Conservation (phyloP, 2,329 filamentous ascomycete genomes). For the Xenosphaeropsis pyriputrescens region DNA sequence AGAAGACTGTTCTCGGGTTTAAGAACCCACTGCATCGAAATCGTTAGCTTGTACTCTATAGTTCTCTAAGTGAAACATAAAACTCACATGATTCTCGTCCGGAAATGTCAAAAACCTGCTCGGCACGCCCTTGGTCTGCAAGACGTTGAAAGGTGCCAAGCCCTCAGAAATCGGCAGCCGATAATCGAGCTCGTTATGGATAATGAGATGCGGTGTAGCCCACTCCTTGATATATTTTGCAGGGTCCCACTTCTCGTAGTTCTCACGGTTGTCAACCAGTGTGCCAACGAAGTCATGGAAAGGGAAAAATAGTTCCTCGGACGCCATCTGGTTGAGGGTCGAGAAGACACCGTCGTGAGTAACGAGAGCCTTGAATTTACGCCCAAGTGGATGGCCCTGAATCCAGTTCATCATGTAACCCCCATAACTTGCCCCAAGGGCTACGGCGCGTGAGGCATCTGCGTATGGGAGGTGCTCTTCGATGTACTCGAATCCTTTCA, state of each 20-base stretch:
- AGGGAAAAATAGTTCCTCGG: constrained; percentile 58
- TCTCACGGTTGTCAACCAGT: constrained; percentile 37
- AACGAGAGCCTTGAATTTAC: constrained; percentile 76
- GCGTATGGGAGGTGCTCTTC: constrained; percentile 49
- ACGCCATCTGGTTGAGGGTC: constrained; percentile 47
- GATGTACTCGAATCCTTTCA: constrained; percentile 63
- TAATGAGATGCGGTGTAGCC: constrained; percentile 71
- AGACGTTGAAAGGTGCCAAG: constrained; percentile 45
- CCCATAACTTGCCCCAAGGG: constrained; percentile 60
- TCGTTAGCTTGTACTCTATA: constrained; percentile 2
- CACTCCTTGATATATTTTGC: constrained; percentile 32
- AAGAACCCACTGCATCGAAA: constrained; percentile 52
- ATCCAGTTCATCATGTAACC: constrained; percentile 85
- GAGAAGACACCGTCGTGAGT: constrained; percentile 81
- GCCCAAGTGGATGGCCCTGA: constrained; percentile 69
- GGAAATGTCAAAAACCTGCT: constrained; percentile 52
- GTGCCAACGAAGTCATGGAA: constrained; percentile 50
- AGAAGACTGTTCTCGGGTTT: constrained; percentile 84
- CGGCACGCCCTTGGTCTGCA: constrained; percentile 45
- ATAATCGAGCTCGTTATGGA: constrained; percentile 86
- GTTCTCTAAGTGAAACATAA: not conserved
- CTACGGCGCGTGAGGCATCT: constrained; percentile 55
- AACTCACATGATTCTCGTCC: constrained; percentile 46
- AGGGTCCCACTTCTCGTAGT: constrained; percentile 59
- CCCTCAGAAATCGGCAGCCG: constrained; percentile 74